Conservation (phyloP, 1,139 yeast genomes). For the Scheffersomyces segobiensis region DNA sequence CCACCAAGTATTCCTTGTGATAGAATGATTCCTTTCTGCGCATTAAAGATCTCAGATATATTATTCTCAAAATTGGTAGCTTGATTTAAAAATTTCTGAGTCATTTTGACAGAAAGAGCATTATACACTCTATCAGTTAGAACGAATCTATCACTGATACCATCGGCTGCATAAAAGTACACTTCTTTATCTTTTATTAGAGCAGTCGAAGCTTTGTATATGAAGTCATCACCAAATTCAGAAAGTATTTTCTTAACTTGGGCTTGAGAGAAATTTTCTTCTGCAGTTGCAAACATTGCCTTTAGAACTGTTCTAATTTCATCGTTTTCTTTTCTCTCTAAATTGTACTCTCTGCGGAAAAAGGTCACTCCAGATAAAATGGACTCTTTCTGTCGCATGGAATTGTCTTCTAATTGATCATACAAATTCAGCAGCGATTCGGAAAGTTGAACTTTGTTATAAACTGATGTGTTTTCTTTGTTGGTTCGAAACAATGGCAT, state of each 20-base stretch:
- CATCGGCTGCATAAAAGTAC: constrained; percentile 47
- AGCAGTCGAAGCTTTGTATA: constrained; percentile 51
- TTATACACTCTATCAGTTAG: constrained; percentile 58
- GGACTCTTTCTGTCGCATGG: constrained; percentile 59
- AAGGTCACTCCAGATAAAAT: constrained; percentile 39
- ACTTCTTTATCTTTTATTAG: constrained; percentile 58
- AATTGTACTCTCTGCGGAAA: constrained; percentile 23
- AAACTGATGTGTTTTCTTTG: constrained; percentile 29
- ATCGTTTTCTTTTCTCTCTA: constrained; percentile 26
- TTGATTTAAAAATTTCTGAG: constrained; percentile 42
- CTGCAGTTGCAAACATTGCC: constrained; percentile 62
- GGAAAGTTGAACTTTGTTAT: constrained; percentile 20
- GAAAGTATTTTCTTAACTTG: constrained; percentile 46
- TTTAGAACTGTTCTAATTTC: constrained; percentile 44
- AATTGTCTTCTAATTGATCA: constrained; percentile 42
- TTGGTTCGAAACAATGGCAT: constrained; percentile 34
- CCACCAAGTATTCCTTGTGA: constrained; percentile 62
- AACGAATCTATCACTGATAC: constrained; percentile 49
- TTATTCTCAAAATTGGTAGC: constrained; percentile 46
- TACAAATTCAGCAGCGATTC: constrained; percentile 28
- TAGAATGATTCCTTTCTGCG: constrained; percentile 53
- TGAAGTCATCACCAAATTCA: constrained; percentile 40
- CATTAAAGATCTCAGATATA: constrained; percentile 36
- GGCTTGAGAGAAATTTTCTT: constrained; percentile 44
- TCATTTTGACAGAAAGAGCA: constrained; percentile 40